phyloP scores from a whole-genome alignment of 2,329 filamentous ascomycete genomes.

The Trichoderma pleuroti region DNA sequence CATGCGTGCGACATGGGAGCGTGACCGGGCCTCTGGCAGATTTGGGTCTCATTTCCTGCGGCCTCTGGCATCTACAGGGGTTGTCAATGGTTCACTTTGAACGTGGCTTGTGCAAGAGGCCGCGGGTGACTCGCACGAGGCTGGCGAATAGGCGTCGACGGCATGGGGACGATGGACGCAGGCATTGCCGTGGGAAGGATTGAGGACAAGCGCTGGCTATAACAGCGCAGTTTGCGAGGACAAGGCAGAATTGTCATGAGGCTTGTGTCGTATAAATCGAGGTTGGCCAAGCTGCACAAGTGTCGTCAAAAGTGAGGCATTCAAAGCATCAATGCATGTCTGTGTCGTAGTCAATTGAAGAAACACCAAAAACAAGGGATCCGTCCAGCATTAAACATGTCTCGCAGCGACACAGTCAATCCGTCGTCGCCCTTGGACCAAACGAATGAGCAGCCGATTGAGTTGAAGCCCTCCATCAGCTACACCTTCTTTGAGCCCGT shows the following conservation, averaged over 20 bases:
- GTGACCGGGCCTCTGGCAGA: neutral
- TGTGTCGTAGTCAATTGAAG: neutral
- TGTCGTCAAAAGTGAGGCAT: neutral
- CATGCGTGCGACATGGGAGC: neutral
- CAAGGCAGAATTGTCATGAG: neutral
- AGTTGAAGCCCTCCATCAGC: neutral
- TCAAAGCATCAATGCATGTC: neutral
- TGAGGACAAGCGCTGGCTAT: accelerated
- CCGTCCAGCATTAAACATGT: neutral
- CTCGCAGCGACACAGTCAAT: neutral
- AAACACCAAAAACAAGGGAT: neutral
- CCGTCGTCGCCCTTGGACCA: neutral
- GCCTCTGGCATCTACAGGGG: neutral
- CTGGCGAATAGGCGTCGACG: neutral
- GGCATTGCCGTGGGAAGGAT: neutral
- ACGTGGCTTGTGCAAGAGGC: neutral
- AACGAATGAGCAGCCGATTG: neutral
- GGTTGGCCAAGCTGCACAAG: neutral
- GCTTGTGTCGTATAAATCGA: neutral
- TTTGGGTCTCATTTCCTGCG: neutral
- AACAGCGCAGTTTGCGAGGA: neutral
- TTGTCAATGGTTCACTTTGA: neutral
- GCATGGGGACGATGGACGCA: neutral
- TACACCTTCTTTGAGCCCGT: neutral
- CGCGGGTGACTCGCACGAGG: neutral